phyloP scores from a whole-genome alignment of 2,329 filamentous ascomycete genomes.

The Penicillium sp. region DNA sequence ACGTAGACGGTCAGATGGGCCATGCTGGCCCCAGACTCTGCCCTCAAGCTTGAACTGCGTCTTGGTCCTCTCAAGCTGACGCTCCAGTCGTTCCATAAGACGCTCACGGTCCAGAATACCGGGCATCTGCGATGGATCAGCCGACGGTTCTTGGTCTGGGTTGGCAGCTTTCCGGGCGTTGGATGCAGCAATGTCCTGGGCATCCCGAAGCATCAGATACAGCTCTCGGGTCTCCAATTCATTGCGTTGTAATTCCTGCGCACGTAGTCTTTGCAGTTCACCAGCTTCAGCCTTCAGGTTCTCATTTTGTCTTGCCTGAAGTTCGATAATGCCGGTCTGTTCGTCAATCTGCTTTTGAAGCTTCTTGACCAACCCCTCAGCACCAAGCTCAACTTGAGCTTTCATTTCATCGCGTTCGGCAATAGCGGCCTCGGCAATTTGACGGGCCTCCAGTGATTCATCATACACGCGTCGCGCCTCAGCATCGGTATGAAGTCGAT shows the following conservation, averaged over 20 bases:
- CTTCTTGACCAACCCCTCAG: constrained; percentile 90
- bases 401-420: constrained; percentile 96
- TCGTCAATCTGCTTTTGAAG: constrained; percentile 93
- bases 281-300: constrained; percentile 87
- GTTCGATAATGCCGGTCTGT: constrained; percentile 85
- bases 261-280: constrained; percentile 80
- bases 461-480: constrained; percentile 91
- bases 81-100: constrained; percentile 91
- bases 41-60: constrained; percentile 97
- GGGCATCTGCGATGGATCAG: constrained; percentile 77
- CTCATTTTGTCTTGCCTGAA: constrained; percentile 84
- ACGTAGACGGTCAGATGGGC: constrained; percentile 87
- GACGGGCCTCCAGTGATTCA: constrained; percentile 85
- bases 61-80: constrained; percentile 94
- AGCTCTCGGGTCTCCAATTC: constrained; percentile 95
- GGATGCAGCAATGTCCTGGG: constrained; percentile 92
- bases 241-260: constrained; percentile 90
- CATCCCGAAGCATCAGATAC: constrained; percentile 97
- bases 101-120: constrained; percentile 91
- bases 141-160: constrained; percentile 42
- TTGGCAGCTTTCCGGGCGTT: constrained; percentile 67
- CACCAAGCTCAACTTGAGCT: constrained; percentile 84
- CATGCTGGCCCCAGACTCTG: constrained; percentile 83
- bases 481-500: constrained; percentile 94
- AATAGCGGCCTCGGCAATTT: constrained; percentile 93